Base-by-base conservation (phyloP, 495 filamentous ascomycete genomes). In the Ascodesmis nigricans region DNA sequence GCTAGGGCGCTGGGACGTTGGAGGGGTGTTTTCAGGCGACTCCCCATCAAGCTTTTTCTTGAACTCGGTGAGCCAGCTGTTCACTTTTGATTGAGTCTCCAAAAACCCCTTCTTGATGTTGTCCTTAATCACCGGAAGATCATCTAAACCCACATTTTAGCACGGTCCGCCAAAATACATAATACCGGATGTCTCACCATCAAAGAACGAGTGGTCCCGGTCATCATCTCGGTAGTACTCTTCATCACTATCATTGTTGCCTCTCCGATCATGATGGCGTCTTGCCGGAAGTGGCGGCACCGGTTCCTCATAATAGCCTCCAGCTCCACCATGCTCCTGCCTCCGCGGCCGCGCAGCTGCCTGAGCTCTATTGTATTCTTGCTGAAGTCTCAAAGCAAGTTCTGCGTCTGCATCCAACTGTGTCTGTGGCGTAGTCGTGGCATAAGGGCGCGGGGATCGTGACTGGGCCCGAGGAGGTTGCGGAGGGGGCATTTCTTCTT, bases 91-190 rank as follows among this genome's bases (percentile, higher is more conserved):
- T 59, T 97, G 87, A 15, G 87, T 97, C 41, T 95, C 81, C 24
- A 87, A 36, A 57, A 97, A 95, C 1, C 87, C 87, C 58, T 95
- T 91, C 46, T 72, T 76, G 42, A 97, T 67, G 42, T 90, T 93
- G 48, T 91, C 79, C 39, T 72, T 74, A 53, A 97, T 93, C 30
- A 83, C 72, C 2, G 87, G 87, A 28, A 97, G 64, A 45, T 97
- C 87, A 49, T 97, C 87, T 47, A 16, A 21, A 18, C 13, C 10
- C 8, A 37, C 10, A 28, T 66, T 45, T 35, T 35, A 43, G 25
- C n/a, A 38, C 5, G 11, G 18, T 16, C n/a, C 45, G 32, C 9
- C 18, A 10, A 19, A 21, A 14, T 8, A 30, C 23, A 20, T 45
- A 4, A 34, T 6, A 27, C 22, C 11, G n/a, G 18, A 28, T 27